These are phyloP conservation scores for Infundibulicybe gibba DNA, from an alignment of 768 basidiomycete genomes.

Conservation along the genomic window DNA sequence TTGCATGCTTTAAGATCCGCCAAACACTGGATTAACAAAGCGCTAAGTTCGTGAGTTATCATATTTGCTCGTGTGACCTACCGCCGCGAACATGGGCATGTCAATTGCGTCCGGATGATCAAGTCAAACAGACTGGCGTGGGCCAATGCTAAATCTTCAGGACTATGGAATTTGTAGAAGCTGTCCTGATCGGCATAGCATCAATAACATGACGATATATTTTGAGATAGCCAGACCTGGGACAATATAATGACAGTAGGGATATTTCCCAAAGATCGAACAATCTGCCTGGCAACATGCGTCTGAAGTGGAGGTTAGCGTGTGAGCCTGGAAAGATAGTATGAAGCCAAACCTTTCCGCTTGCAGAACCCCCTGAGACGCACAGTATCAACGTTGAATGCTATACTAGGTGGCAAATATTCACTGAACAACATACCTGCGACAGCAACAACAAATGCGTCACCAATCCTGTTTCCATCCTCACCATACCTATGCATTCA, in stretches of 20 bases:
- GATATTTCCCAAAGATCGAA: constrained; percentile 75
- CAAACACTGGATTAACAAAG: constrained; percentile 56
- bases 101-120: constrained; percentile 95
- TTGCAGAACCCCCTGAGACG: constrained; percentile 71
- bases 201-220: background rate
- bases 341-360: constrained; percentile 66
- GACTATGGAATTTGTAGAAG: constrained; percentile 82
- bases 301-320: constrained; percentile 43
- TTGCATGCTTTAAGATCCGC: constrained; percentile 80
- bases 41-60: background rate
- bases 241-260: constrained; percentile 90
- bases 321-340: background rate
- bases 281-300: constrained; percentile 81
- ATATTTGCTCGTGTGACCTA: constrained; percentile 29
- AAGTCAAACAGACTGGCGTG: constrained; percentile 75
- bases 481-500: constrained; percentile 61
- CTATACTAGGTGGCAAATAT: too few relatives aligned
- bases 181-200: constrained; percentile 61
- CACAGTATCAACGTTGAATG: background rate
- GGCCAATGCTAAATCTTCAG: constrained; percentile 80
- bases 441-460: constrained; percentile 83
- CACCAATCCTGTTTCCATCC: constrained; percentile 63
- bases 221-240: constrained; percentile 43
- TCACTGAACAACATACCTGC: constrained; percentile 54
- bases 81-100: constrained; percentile 79